Evolutionary conservation across 306 rosid genomes (phyloP).

Genomic region (Abrus precatorius): DNA sequence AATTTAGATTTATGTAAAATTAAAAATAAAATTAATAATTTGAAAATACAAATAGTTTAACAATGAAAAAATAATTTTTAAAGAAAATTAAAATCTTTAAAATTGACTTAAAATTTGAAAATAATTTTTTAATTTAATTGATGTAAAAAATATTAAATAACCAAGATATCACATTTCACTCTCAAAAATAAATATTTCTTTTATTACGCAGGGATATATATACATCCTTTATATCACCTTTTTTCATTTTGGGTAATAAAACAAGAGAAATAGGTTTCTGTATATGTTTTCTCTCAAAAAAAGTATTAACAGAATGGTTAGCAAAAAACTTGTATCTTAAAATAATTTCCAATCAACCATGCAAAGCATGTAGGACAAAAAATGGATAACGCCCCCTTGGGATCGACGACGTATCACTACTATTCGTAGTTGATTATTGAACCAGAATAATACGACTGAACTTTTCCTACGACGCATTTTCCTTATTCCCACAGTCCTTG

Average conservation of each 20-base stretch:
- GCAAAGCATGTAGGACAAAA: neutral
- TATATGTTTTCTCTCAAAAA: neutral
- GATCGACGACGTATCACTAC: neutral
- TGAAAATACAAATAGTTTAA: too few species aligned
- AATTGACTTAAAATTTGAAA: neutral
- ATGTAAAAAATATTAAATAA: neutral
- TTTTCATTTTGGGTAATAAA: neutral
- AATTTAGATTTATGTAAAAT: too few species aligned
- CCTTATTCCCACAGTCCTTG: neutral
- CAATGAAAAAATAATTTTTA: too few species aligned
- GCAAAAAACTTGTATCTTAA: neutral
- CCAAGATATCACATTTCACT: too few species aligned
- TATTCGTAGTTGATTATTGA: neutral
- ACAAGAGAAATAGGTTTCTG: neutral
- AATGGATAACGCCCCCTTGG: neutral
- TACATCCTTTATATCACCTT: neutral
- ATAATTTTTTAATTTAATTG: neutral
- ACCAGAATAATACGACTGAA: neutral
- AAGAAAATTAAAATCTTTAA: too few species aligned
- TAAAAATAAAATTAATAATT: too few species aligned
- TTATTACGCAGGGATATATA: neutral
- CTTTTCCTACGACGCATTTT: neutral
- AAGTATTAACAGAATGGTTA: neutral
- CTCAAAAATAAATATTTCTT: neutral
- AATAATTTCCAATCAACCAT: neutral